Percentiles rank a stretch among this genome's conserved stretches.
Evolutionary conservation across 306 rosid species (phyloP).

Genomic region (Trifolium pratense): DNA sequence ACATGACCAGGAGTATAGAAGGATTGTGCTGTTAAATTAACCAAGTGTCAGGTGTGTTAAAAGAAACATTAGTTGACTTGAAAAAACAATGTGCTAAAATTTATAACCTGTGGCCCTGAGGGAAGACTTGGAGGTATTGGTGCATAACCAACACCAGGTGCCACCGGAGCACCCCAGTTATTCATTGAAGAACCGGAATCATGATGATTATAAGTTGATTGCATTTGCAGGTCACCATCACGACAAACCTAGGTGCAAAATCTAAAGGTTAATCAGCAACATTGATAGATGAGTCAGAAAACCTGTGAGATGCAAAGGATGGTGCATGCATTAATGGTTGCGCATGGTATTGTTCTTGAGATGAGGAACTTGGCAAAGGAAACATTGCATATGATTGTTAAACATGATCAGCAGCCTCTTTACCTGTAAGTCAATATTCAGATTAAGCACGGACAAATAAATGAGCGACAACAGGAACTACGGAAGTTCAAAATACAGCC

Average conservation of each 20-base stretch:
- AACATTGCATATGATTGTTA: constrained; percentile 59
- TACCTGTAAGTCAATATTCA: constrained; percentile 70
- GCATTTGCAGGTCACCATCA: constrained; percentile 60
- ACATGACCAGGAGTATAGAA: constrained; percentile 70
- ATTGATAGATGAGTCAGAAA: constrained; percentile 59
- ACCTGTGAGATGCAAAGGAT: constrained; percentile 53
- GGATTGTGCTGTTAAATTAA: constrained; percentile 75
- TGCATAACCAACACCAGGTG: constrained; percentile 71
- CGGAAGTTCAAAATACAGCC: constrained; percentile 31
- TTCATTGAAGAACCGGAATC: constrained; percentile 67
- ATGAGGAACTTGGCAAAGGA: constrained; percentile 55
- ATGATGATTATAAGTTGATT: constrained; percentile 64
- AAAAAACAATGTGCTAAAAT: constrained; percentile 31
- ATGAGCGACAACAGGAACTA: constrained; percentile 5
- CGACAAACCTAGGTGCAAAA: constrained; percentile 77
- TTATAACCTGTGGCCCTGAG: constrained; percentile 83
- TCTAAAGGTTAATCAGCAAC: constrained; percentile 95
- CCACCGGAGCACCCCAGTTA: constrained; percentile 68
- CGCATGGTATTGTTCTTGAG: constrained; percentile 64
- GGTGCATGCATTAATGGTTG: constrained; percentile 58
- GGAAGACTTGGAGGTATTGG: constrained; percentile 62
- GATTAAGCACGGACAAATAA: constrained; percentile 38
- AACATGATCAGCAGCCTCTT: constrained; percentile 57
- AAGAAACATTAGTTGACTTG: constrained; percentile 22
- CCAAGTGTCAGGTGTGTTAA: constrained; percentile 43